Evolutionary conservation across 1,284 basidiomycete genomes (phyloP).

Genomic region (Marasmius sp.): DNA sequence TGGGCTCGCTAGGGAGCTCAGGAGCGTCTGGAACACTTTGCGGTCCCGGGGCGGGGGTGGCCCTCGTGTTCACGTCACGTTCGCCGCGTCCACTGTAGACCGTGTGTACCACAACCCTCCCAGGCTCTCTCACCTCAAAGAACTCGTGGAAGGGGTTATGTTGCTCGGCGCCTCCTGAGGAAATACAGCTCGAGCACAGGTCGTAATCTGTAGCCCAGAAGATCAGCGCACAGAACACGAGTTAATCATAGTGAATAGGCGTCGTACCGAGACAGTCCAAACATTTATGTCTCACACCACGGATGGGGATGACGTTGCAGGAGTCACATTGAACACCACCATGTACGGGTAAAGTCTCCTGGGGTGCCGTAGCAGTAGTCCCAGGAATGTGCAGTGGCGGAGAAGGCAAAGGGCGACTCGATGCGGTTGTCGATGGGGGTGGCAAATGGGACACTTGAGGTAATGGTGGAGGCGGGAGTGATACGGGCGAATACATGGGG

Average conservation of each 20-base stretch:
- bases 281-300: conserved; percentile 72
- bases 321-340: conserved; percentile 54
- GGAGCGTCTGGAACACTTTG: conserved; percentile 11
- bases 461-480: conserved; percentile 17
- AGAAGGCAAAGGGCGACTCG: neutral
- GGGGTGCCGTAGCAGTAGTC: conserved; percentile 2
- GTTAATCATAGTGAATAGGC: neutral
- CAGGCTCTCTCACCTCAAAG: conserved; percentile 63
- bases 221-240: neutral
- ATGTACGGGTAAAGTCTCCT: conserved; percentile 34
- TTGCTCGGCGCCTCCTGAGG: conserved; percentile 38
- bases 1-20: conserved; percentile 22
- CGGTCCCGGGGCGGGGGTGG: neutral
- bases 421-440: conserved; percentile 8
- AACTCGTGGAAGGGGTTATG: conserved; percentile 70
- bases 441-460: neutral
- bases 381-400: conserved; percentile 1
- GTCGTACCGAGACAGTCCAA: conserved; percentile 62
- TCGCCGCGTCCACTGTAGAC: conserved; percentile 43
- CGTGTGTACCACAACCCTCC: conserved; percentile 62
- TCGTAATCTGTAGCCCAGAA: conserved; percentile 56
- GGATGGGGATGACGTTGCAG: conserved; percentile 48
- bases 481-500: neutral
- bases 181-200: conserved; percentile 60
- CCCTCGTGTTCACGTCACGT: conserved; percentile 15